Evolutionary conservation across 495 filamentous ascomycete genomes (phyloP).

Genomic region (Lasiosphaeria miniovina): DNA sequence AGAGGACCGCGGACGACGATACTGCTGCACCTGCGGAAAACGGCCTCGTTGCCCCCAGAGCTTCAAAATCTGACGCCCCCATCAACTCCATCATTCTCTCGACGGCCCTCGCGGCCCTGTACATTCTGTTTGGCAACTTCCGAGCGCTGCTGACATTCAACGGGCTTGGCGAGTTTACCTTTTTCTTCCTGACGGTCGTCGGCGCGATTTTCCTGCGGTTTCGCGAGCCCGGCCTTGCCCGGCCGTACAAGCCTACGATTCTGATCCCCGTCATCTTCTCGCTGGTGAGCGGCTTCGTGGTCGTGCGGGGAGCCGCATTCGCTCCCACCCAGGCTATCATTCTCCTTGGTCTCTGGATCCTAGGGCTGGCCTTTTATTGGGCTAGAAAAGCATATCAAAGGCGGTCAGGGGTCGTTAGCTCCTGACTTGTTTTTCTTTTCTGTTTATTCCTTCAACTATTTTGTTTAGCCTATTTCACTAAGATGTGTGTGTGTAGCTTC

Average conservation of each 20-base stretch:
- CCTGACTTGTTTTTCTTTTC: background rate
- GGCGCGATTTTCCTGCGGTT: conserved; percentile 50
- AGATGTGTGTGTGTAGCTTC: too few relatives aligned
- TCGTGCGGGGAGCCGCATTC: conserved; percentile 52
- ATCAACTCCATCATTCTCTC: conserved; percentile 53
- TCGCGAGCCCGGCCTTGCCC: conserved; percentile 42
- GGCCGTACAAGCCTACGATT: conserved; percentile 50
- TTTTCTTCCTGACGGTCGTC: conserved; percentile 57
- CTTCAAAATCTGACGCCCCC: conserved; percentile 37
- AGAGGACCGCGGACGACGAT: background rate
- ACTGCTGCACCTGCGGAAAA: conserved; percentile 1
- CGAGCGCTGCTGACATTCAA: conserved; percentile 55
- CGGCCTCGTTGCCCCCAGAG: background rate
- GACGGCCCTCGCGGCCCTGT: conserved; percentile 45
- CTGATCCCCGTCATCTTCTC: conserved; percentile 47
- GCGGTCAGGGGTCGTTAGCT: background rate
- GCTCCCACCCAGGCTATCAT: conserved; percentile 48
- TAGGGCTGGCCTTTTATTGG: conserved; percentile 44
- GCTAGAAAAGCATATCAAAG: conserved; percentile 16
- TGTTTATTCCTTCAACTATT: too few relatives aligned
- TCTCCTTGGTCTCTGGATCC: conserved; percentile 42
- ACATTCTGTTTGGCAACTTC: conserved; percentile 57
- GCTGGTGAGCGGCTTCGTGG: conserved; percentile 52
- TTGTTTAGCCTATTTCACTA: too few relatives aligned
- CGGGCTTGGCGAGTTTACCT: conserved; percentile 54